phyloP scores from a whole-genome alignment of 225 moss, liverwort and hornwort genomes.

The Takakia lepidozioides region DNA sequence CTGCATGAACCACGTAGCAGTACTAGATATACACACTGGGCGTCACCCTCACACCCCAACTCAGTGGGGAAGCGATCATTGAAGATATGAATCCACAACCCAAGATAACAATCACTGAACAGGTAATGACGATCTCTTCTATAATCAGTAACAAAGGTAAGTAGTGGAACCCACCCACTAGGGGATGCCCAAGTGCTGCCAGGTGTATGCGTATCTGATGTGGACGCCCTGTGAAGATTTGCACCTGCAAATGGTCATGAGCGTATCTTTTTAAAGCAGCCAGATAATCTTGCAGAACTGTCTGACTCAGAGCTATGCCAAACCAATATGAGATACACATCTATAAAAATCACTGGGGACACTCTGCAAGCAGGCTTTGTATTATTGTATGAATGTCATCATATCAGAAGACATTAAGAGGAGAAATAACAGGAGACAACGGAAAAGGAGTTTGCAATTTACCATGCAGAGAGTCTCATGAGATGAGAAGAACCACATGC shows the following conservation, averaged over 20 bases:
- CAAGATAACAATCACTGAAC: neutral
- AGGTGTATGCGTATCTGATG: slow-evolving; percentile 98
- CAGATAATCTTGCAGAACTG: neutral
- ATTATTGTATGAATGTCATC: too few relatives aligned
- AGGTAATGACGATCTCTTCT: neutral
- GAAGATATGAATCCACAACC: neutral
- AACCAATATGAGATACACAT: neutral
- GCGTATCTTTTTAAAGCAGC: neutral
- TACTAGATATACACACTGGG: too few relatives aligned
- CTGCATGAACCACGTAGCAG: too few relatives aligned
- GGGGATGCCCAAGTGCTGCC: slow-evolving; percentile 73
- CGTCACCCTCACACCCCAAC: too few relatives aligned
- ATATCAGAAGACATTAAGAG: too few relatives aligned
- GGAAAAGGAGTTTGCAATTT: too few relatives aligned
- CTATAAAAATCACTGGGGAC: too few relatives aligned
- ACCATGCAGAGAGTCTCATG: too few relatives aligned
- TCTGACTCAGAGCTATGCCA: neutral
- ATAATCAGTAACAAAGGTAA: too few relatives aligned
- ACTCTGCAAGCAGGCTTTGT: too few relatives aligned
- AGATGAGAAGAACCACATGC: neutral
- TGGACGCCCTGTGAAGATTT: slow-evolving; percentile 77
- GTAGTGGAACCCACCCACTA: slow-evolving; percentile 51
- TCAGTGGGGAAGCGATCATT: neutral
- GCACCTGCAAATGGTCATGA: slow-evolving; percentile 43
- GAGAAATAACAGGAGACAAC: too few relatives aligned